Conservation (phyloP, 2,329 filamentous ascomycete genomes). For the Aspergillus fructus region DNA sequence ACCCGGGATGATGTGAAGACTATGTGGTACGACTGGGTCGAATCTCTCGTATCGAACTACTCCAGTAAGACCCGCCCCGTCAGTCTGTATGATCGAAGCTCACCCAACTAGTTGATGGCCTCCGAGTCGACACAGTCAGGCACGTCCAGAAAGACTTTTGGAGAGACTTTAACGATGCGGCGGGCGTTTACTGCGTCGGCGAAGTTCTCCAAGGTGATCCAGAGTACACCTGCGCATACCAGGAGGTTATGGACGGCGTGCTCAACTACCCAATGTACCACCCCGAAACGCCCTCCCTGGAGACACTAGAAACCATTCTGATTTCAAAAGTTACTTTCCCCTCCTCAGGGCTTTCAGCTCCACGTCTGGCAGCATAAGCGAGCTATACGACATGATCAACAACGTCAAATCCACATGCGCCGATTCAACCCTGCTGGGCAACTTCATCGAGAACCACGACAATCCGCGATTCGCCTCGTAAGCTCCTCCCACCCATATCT, state of each 20-base stretch:
- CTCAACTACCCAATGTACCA: slow-evolving; percentile 47
- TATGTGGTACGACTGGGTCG: slow-evolving; percentile 61
- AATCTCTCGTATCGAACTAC: slow-evolving; percentile 58
- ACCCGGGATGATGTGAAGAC: slow-evolving; percentile 49
- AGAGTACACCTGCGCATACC: slow-evolving; percentile 45
- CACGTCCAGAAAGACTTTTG: slow-evolving; percentile 51
- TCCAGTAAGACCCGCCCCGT: slow-evolving; percentile 40
- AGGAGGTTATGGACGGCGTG: slow-evolving; percentile 46
- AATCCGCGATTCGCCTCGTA: slow-evolving; percentile 52
- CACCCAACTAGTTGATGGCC: slow-evolving; percentile 44
- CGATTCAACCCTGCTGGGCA: slow-evolving; percentile 52
- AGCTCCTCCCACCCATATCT: slow-evolving; percentile 8
- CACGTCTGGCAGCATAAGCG: slow-evolving; percentile 33
- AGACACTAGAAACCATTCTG: background rate
- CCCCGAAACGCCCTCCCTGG: too few relatives aligned
- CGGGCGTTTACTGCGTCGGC: slow-evolving; percentile 50
- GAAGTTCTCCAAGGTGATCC: slow-evolving; percentile 47
- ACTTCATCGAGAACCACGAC: slow-evolving; percentile 64
- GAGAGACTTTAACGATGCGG: slow-evolving; percentile 39
- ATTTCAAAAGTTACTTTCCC: slow-evolving; percentile 28
- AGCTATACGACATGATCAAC: slow-evolving; percentile 36
- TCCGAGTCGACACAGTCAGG: slow-evolving; percentile 53
- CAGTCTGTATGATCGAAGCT: background rate
- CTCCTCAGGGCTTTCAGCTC: slow-evolving; percentile 37
- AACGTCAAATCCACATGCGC: slow-evolving; percentile 34